Evolutionary conservation across 2,329 filamentous ascomycete species (phyloP).

Genomic region (Nigrograna mackinnonii): DNA sequence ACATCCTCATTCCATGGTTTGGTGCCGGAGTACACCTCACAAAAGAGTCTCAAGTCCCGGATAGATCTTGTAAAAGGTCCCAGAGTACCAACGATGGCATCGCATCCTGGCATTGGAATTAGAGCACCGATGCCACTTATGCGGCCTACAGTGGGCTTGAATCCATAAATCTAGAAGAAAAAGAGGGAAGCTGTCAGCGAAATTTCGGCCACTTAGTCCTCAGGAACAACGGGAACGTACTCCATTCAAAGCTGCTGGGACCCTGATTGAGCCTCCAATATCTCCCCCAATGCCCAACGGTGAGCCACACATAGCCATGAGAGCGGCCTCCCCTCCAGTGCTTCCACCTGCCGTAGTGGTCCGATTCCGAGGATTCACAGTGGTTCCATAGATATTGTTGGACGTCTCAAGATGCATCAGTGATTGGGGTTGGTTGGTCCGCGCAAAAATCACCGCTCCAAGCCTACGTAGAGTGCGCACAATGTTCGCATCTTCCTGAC

Average conservation of each 20-base stretch:
- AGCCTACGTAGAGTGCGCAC: slow-evolving; percentile 53
- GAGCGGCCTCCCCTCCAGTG: slow-evolving; percentile 28
- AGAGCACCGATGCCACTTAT: slow-evolving; percentile 39
- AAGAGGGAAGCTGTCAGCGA: too few species aligned
- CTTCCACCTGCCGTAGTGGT: slow-evolving; percentile 50
- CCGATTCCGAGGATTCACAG: slow-evolving; percentile 47
- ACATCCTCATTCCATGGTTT: slow-evolving; percentile 42
- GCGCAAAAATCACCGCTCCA: slow-evolving; percentile 54
- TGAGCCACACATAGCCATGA: slow-evolving; percentile 7
- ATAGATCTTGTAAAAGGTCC: too few species aligned
- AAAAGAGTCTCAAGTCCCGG: too few species aligned
- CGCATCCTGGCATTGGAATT: slow-evolving; percentile 13
- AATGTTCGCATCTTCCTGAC: slow-evolving; percentile 60
- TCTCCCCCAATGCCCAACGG: slow-evolving; percentile 10
- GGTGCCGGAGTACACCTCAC: slow-evolving; percentile 42
- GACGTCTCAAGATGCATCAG: slow-evolving; percentile 57
- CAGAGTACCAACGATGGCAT: too few species aligned
- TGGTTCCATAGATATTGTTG: slow-evolving; percentile 52
- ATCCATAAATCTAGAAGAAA: too few species aligned
- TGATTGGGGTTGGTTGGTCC: slow-evolving; percentile 55
- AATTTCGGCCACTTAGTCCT: too few species aligned
- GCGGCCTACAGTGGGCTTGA: slow-evolving; percentile 45
- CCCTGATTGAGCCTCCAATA: slow-evolving; percentile 11
- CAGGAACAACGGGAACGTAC: too few species aligned
- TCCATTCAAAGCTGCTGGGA: slow-evolving; percentile 9